Evolutionary conservation across 305 asterid species (phyloP).

Genomic region (Salvia sclarea): DNA sequence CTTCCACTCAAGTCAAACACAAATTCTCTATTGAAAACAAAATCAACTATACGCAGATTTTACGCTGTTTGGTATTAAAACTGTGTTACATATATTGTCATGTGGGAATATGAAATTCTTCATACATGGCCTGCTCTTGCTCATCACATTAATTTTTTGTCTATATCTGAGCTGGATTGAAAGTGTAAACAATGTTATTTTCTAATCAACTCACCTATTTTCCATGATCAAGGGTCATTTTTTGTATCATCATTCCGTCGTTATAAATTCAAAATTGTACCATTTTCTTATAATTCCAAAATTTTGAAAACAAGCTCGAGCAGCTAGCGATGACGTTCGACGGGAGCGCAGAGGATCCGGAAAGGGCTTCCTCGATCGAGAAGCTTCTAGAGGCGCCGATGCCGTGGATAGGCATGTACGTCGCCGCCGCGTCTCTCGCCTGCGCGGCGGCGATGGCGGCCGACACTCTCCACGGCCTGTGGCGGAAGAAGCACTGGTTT

Average conservation of each 20-base stretch:
- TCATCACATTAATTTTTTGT: not conserved
- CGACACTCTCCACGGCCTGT: constrained; percentile 39
- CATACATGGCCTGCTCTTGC: not conserved
- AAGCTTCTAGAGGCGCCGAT: constrained; percentile 24
- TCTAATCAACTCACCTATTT: no score
- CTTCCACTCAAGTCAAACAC: no score
- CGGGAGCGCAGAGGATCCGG: not conserved
- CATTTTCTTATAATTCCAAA: no score
- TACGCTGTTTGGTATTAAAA: not conserved
- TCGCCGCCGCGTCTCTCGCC: constrained; percentile 42
- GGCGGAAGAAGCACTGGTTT: constrained; percentile 34
- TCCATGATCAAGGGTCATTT: no score
- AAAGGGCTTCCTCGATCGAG: not conserved
- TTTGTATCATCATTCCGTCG: no score
- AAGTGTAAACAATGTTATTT: not conserved
- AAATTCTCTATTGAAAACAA: no score
- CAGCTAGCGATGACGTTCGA: constrained; percentile 6
- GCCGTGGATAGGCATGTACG: constrained; percentile 31
- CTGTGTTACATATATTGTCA: not conserved
- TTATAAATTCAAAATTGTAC: no score
- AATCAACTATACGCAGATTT: not conserved
- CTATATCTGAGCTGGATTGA: not conserved
- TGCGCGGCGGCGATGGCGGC: constrained; percentile 47
- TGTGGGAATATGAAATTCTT: not conserved
- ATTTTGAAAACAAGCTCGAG: not conserved